These are phyloP conservation scores for Pinus tabuliformis DNA, from an alignment of 75 land plant genomes.

Conservation along the genomic window DNA sequence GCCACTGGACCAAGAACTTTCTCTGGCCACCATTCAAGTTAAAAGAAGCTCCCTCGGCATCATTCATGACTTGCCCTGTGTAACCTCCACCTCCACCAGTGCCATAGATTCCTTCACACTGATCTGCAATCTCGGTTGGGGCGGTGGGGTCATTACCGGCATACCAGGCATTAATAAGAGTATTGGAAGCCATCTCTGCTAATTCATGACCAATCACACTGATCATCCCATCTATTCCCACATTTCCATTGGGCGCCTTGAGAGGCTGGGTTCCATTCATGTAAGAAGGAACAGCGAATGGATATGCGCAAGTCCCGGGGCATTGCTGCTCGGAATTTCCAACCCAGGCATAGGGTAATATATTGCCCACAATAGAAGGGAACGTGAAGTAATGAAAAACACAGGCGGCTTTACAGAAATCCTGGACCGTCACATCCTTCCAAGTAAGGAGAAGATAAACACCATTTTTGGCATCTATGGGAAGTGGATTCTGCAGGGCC, in stretches of 20 bases:
- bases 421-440: constrained; percentile 67
- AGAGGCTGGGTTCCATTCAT: constrained; percentile 37
- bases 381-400: constrained; percentile 93
- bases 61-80: constrained; percentile 54
- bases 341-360: constrained; percentile 86
- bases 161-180: constrained; percentile 86
- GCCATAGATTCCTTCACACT: constrained; percentile 85
- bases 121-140: constrained; percentile 83
- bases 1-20: constrained; percentile 80
- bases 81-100: constrained; percentile 80
- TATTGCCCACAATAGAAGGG: constrained; percentile 71
- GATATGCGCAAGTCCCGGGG: constrained; percentile 77
- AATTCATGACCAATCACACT: constrained; percentile 88
- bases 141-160: constrained; percentile 85
- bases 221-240: constrained; percentile 84
- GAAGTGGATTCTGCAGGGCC: constrained; percentile 18
- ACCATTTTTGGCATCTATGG: constrained; percentile 60
- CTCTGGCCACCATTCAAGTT: constrained; percentile 63
- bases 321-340: constrained; percentile 78
- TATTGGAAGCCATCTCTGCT: constrained; percentile 76
- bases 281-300: constrained; percentile 78
- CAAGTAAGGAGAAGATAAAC: constrained; percentile 68
- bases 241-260: constrained; percentile 63
- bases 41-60: constrained; percentile 38
- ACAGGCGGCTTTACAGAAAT: constrained; percentile 81